Conservation (phyloP, 2,329 filamentous ascomycete species). For the Metarhizium brunneum region DNA sequence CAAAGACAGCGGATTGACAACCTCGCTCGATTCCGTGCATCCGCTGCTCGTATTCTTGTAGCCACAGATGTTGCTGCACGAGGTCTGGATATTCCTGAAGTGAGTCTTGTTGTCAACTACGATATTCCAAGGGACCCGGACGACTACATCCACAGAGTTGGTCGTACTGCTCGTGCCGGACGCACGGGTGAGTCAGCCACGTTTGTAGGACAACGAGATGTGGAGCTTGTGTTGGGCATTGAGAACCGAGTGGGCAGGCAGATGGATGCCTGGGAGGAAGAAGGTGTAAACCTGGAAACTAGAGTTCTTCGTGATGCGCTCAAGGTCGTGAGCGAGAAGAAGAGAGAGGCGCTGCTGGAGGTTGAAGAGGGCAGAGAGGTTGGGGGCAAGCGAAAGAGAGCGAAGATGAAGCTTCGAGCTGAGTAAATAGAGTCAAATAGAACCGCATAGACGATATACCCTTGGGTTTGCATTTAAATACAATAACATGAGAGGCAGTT, state of each 20-base stretch:
- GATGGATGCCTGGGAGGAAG: slow-evolving; percentile 80
- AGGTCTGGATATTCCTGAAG: slow-evolving; percentile 91
- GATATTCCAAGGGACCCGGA: slow-evolving; percentile 93
- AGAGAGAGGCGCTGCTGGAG: slow-evolving; percentile 80
- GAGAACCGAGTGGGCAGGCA: slow-evolving; percentile 71
- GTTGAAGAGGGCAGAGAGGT: slow-evolving; percentile 91
- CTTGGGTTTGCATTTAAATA: neutral
- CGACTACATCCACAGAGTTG: slow-evolving; percentile 95
- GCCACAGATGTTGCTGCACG: slow-evolving; percentile 92
- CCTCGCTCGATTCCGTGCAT: slow-evolving; percentile 81
- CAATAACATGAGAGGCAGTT: too few relatives aligned
- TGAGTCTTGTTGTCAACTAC: slow-evolving; percentile 86
- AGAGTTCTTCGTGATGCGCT: slow-evolving; percentile 76
- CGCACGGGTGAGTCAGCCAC: slow-evolving; percentile 74
- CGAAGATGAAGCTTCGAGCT: slow-evolving; percentile 45
- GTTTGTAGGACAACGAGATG: slow-evolving; percentile 86
- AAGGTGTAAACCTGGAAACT: slow-evolving; percentile 89
- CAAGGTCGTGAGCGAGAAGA: slow-evolving; percentile 91
- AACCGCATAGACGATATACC: neutral
- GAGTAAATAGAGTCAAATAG: slow-evolving; percentile 11
- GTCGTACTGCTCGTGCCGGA: slow-evolving; percentile 88
- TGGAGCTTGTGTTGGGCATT: slow-evolving; percentile 82
- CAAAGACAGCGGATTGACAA: slow-evolving; percentile 82
- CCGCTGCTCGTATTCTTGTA: slow-evolving; percentile 79
- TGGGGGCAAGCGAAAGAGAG: slow-evolving; percentile 67